Evolutionary conservation across 768 basidiomycete species (phyloP), one percentile per base, ranked within the genome.

Genomic region (Pleurotus djamor): DNA sequence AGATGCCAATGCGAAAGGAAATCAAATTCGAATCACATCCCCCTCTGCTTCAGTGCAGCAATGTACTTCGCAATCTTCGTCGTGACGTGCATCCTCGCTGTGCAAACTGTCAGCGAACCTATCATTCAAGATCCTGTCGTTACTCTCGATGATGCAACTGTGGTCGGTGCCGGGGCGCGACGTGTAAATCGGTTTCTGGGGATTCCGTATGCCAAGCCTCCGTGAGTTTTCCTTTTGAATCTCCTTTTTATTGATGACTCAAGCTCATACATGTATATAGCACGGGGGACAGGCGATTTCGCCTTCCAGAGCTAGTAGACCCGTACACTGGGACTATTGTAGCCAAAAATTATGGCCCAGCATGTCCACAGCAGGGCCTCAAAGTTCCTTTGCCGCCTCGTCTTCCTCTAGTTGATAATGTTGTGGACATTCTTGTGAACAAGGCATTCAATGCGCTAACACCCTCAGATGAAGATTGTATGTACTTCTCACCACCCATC

Each of bases 351-450:
- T 78, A 71, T 60, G 80, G 83, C 3, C 73, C 71, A 5, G 72
- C 78, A 3, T 85, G 83, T 59, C 76, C 77, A 5, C 83, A 84
- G 57, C 80, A 83, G 58, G 63, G 65, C 1, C 57, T 78, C n/a
- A 38, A 63, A 65, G 16, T 59, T 33, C 49, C 21, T 10, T 12
- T 78, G 1, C 79, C 78, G 1, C 52, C 75, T 14, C 62, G 74
- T 10, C 65, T 63, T 28, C 73, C 74, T n/a, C 58, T 78, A 6
- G 68, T 72, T 4, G 69, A 65, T 8, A 71, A 78, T 5, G 68
- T 69, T 1, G 62, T 71, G 2, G 72, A 78, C 48, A 68, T 65
- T 17, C 44, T 80, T 10, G 60, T 68, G 14, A 74, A 72, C 56
- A 61, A 63, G 1, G 64, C 78, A 2, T 71, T 60, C 33, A 64